phyloP scores from a whole-genome alignment of 1,284 basidiomycete species.

The Puccinia coronata region DNA sequence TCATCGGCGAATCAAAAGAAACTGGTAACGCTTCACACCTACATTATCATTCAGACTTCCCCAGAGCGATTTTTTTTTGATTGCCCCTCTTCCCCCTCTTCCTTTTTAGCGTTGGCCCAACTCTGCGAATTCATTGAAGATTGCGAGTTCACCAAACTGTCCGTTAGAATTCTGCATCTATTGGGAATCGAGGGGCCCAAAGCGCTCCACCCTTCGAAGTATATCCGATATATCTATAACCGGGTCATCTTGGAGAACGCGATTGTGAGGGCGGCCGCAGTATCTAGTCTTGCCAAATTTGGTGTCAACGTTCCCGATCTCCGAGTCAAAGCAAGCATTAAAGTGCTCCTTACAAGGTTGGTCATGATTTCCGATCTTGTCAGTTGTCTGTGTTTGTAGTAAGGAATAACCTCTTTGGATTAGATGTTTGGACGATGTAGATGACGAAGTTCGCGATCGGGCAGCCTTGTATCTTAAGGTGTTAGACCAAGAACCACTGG shows the following conservation, averaged over 20 bases:
- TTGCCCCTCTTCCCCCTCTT: neutral
- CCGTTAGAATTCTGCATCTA: conserved; percentile 91
- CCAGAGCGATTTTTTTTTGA: neutral
- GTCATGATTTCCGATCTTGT: conserved; percentile 52
- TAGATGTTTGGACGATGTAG: conserved; percentile 95
- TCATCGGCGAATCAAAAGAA: conserved; percentile 91
- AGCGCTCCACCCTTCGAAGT: conserved; percentile 92
- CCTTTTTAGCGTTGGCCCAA: conserved; percentile 77
- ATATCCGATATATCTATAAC: conserved; percentile 99
- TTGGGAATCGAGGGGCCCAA: conserved; percentile 95
- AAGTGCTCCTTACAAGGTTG: conserved; percentile 77
- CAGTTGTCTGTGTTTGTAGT: neutral
- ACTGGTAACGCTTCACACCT: conserved; percentile 59
- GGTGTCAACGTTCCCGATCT: conserved; percentile 82
- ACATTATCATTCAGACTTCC: neutral
- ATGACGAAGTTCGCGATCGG: conserved; percentile 97
- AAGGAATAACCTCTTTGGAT: conserved; percentile 41
- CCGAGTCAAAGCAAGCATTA: conserved; percentile 78
- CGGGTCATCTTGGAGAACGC: conserved; percentile 98
- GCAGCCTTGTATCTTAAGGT: conserved; percentile 90
- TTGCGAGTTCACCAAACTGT: conserved; percentile 99
- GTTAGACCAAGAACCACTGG: conserved; percentile 76
- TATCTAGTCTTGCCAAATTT: conserved; percentile 92
- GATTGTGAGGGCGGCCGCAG: conserved; percentile 94
- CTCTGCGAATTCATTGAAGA: conserved; percentile 99